Evolutionary conservation across 495 filamentous ascomycete genomes (phyloP), one percentile per base, ranked within the genome.

Genomic region (Neurospora hispaniola): DNA sequence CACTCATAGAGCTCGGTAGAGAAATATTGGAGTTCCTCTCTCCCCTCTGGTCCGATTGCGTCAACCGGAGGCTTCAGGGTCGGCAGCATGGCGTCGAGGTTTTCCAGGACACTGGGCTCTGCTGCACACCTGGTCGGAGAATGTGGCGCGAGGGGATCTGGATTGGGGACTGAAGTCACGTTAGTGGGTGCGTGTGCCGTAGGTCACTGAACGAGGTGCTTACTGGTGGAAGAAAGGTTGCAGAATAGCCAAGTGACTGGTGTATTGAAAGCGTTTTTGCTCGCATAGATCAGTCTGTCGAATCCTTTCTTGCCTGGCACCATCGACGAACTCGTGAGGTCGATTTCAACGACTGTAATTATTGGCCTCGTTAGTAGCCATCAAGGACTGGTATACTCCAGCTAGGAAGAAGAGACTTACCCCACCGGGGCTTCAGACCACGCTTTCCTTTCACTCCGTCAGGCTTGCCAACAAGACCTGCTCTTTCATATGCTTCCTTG

Each of bases 221-320:
- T 80, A 87, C 85, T 78, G 69, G 77, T 76, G 31, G 77, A 75
- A 8, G 80, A 82, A 4, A 91, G 78, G 76, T 94, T 90, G 80
- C 87, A 90, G 77, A 98, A 95, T 2, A 98, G 84, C 93, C 95
- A 98, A 1, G 89, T 88, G 35, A 93, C 74, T 2, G 92, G 88
- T 42, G 87, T 79, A 44, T 87, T 89, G 8, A 98, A 84, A 43
- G 93, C 92, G 74, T 97, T 94, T 73, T 92, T 89, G 80, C 91
- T 94, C 14, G 94, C 94, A 84, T 93, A 94, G 16, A 92, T 83
- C 46, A 98, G 87, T 59, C 93, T 88, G 73, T 96, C 91, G 74
- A 98, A 98, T 0, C 91, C 92, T 76, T 96, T 96, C 80, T 95
- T 97, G 39, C 95, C 96, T 76, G 93, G 93, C 9, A 93, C 78